These are phyloP conservation scores for Alternaria dauci DNA, from an alignment of 2,329 filamentous ascomycete genomes.

Conservation along the genomic window DNA sequence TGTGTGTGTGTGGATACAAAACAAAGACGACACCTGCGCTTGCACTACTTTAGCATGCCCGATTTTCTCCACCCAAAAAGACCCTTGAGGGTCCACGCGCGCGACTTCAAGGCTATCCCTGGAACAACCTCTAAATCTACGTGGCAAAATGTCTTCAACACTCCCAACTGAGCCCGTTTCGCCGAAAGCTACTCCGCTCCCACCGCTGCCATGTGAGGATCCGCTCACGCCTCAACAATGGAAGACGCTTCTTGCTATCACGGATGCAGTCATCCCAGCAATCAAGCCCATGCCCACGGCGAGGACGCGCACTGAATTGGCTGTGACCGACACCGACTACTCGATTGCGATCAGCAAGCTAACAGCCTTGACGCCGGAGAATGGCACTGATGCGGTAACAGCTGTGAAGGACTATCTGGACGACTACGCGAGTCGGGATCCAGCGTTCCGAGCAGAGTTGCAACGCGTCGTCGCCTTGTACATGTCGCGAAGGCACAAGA, in stretches of 20 bases:
- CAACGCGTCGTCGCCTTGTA: slow-evolving; percentile 59
- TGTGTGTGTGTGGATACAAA: slow-evolving; percentile 4
- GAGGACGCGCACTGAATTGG: slow-evolving; percentile 53
- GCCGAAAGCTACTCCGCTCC: slow-evolving; percentile 54
- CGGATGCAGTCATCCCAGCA: slow-evolving; percentile 67
- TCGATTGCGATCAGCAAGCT: slow-evolving; percentile 54
- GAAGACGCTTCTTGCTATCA: slow-evolving; percentile 65
- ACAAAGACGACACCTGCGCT: slow-evolving; percentile 8
- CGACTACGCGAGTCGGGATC: slow-evolving; percentile 61
- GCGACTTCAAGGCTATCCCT: slow-evolving; percentile 13
- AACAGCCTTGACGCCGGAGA: slow-evolving; percentile 33
- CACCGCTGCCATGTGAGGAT: slow-evolving; percentile 57
- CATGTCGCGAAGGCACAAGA: slow-evolving; percentile 59
- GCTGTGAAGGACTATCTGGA: slow-evolving; percentile 63
- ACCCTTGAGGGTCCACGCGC: slow-evolving; percentile 11
- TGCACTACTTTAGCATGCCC: neutral
- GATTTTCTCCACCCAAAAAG: slow-evolving; percentile 3
- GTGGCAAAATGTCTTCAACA: slow-evolving; percentile 37
- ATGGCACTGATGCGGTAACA: slow-evolving; percentile 48
- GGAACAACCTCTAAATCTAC: slow-evolving; percentile 5
- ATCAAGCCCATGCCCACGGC: slow-evolving; percentile 56
- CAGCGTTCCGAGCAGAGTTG: slow-evolving; percentile 62
- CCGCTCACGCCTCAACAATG: slow-evolving; percentile 65
- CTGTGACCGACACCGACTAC: slow-evolving; percentile 62
- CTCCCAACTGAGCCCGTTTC: slow-evolving; percentile 36